These are phyloP conservation scores for Botrytis fabae DNA, from an alignment of 2,329 filamentous ascomycete genomes.

Conservation along the genomic window DNA sequence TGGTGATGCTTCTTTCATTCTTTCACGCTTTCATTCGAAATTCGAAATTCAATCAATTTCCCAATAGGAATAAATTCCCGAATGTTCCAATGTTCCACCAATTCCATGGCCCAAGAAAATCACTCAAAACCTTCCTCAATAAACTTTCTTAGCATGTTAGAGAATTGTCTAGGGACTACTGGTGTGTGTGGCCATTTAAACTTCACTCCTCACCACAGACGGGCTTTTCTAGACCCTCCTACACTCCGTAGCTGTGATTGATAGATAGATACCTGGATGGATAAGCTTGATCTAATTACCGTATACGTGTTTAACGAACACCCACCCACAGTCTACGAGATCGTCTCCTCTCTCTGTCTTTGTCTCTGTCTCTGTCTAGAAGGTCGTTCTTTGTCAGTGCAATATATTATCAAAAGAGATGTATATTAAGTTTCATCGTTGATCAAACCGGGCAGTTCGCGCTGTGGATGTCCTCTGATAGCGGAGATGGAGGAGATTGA, in stretches of 20 bases:
- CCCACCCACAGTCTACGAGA: too few species aligned
- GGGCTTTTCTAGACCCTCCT: neutral
- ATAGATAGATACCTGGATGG: neutral
- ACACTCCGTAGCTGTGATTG: neutral
- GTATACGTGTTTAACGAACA: neutral
- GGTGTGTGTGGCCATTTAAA: neutral
- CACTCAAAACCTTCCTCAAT: constrained; percentile 6
- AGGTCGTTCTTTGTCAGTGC: neutral
- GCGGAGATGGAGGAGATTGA: neutral
- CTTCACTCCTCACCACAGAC: neutral
- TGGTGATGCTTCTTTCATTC: too few species aligned
- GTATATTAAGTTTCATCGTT: neutral
- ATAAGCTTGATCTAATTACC: neutral
- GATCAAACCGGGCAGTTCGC: neutral
- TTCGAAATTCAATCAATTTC: neutral
- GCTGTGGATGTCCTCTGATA: neutral
- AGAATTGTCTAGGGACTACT: neutral
- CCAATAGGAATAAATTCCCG: neutral
- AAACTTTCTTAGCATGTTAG: neutral
- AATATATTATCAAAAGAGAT: neutral
- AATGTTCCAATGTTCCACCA: neutral
- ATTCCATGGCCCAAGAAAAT: neutral
- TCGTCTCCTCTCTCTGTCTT: too few species aligned
- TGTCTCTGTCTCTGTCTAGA: neutral
- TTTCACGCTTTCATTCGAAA: neutral